Percentiles rank a stretch among this genome's conserved stretches.
Conservation (phyloP, 2,329 filamentous ascomycete species). For the Colletotrichum kahawae region DNA sequence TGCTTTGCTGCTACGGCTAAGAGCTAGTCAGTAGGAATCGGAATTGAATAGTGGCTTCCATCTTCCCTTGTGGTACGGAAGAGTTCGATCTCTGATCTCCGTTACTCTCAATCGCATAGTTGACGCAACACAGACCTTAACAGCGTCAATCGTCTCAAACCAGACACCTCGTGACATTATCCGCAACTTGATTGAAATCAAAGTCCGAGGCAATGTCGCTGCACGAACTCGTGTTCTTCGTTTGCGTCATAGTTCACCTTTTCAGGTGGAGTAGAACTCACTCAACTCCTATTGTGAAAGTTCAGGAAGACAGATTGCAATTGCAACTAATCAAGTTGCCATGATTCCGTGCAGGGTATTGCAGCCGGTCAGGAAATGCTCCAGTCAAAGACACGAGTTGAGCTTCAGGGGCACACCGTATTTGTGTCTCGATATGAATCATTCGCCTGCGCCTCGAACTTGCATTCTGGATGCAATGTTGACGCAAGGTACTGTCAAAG, state of each 20-base stretch:
- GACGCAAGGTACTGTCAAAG: background rate
- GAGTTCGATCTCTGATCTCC: background rate
- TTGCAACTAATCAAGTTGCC: background rate
- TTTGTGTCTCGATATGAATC: background rate
- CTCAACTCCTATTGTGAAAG: no score
- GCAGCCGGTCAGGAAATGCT: accelerated
- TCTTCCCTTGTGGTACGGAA: background rate
- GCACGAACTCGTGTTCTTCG: no score
- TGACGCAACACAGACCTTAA: background rate
- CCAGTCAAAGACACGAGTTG: accelerated
- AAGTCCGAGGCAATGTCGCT: no score
- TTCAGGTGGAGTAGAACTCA: no score
- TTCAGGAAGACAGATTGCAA: background rate
- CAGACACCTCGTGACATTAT: background rate
- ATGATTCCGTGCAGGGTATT: background rate
- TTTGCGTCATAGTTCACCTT: no score
- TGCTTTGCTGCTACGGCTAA: background rate
- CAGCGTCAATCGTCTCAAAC: background rate
- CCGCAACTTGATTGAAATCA: no score
- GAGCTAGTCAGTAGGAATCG: background rate
- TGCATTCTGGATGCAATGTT: background rate
- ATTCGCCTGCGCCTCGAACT: background rate
- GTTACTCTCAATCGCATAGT: background rate
- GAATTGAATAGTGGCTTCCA: background rate
- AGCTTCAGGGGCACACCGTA: background rate